Evolutionary conservation across 2,329 filamentous ascomycete species (phyloP).

Genomic region (Chaetomiaceae sp.): DNA sequence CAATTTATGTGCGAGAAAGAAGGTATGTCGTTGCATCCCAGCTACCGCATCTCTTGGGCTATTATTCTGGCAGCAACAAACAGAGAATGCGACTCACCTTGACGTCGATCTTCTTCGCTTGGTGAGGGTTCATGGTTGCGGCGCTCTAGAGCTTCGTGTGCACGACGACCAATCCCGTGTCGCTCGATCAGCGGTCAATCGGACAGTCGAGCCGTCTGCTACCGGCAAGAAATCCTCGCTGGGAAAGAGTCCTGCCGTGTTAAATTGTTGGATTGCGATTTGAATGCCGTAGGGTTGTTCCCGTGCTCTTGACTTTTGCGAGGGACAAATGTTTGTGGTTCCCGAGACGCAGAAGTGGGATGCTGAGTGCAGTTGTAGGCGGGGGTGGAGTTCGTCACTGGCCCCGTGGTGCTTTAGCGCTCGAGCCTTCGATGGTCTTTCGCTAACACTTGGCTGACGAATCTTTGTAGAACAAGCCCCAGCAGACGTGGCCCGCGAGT

Average conservation of each 20-base stretch:
- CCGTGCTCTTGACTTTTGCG: neutral
- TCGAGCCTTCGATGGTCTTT: neutral
- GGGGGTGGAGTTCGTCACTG: conserved; percentile 13
- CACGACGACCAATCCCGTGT: too few species aligned
- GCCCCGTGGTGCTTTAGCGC: neutral
- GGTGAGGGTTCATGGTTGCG: conserved; percentile 78
- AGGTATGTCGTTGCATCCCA: neutral
- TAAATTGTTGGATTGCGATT: neutral
- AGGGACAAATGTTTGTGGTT: conserved; percentile 6
- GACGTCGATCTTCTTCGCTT: conserved; percentile 98
- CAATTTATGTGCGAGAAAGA: neutral
- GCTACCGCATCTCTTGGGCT: neutral
- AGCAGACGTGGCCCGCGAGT: too few species aligned
- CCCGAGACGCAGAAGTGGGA: conserved; percentile 11
- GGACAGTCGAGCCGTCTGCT: neutral
- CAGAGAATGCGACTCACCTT: conserved; percentile 60
- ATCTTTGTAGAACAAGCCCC: too few species aligned
- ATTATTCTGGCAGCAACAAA: neutral
- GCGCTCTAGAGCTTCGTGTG: neutral
- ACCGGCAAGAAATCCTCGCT: neutral
- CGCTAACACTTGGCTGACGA: conserved; percentile 5
- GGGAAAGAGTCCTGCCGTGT: neutral
- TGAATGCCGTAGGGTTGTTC: neutral
- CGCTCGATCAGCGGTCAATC: neutral
- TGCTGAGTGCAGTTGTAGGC: conserved; percentile 6